Evolutionary conservation across 1,139 yeast species (phyloP).

Genomic region (Debaryomyces udenii): DNA sequence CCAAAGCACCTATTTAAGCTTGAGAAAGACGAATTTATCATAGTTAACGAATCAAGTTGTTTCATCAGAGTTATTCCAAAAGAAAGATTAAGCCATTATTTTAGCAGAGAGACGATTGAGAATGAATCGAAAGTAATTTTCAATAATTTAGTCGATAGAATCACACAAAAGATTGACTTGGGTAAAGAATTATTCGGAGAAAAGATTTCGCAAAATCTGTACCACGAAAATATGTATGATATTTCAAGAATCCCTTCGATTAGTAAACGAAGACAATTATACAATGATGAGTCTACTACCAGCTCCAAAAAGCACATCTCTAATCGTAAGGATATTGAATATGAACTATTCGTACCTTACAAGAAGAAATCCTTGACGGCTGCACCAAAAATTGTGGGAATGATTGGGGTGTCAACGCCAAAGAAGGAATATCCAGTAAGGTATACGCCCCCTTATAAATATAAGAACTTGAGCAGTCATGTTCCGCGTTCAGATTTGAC

Average conservation of each 20-base stretch:
- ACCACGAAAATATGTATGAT: constrained; percentile 16
- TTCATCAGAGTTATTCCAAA: constrained; percentile 31
- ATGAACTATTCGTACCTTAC: constrained; percentile 37
- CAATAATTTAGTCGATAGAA: constrained; percentile 27
- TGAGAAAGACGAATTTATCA: constrained; percentile 37
- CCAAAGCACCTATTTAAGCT: constrained; percentile 18
- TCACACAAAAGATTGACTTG: constrained; percentile 29
- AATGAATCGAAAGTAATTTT: constrained; percentile 37
- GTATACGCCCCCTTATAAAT: constrained; percentile 23
- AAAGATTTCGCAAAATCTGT: constrained; percentile 1
- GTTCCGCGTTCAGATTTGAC: constrained; percentile 8
- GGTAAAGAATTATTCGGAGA: constrained; percentile 25
- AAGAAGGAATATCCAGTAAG: constrained; percentile 28
- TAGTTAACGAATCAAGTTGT: constrained; percentile 36
- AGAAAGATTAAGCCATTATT: constrained; percentile 28
- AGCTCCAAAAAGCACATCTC: not conserved
- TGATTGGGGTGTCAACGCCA: constrained; percentile 38
- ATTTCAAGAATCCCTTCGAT: constrained; percentile 27
- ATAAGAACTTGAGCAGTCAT: constrained; percentile 12
- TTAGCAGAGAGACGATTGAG: constrained; percentile 34
- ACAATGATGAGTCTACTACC: constrained; percentile 24
- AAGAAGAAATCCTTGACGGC: constrained; percentile 38
- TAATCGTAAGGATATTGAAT: constrained; percentile 13
- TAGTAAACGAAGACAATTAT: constrained; percentile 36
- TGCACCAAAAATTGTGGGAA: constrained; percentile 34